Base-by-base conservation (phyloP, 2,329 filamentous ascomycete species). In the Ophiostoma pallidulum region DNA sequence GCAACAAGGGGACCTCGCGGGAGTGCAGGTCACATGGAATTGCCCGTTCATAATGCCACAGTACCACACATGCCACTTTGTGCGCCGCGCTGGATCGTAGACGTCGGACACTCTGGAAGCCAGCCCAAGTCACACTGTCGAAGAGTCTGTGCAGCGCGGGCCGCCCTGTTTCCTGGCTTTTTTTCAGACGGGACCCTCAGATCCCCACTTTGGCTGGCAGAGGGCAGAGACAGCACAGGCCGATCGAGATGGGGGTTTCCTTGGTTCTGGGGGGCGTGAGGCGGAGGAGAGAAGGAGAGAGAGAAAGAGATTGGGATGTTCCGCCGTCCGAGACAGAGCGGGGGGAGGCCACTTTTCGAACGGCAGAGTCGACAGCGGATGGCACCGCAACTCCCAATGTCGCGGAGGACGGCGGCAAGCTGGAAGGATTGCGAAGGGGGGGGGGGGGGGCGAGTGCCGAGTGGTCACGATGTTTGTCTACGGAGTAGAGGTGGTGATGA, bases 71-170 rank as follows among this genome's bases (percentile, higher is more conserved):
- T n/a, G n/a, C n/a, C n/a, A n/a, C n/a, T n/a, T n/a, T n/a, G n/a
- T n/a, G n/a, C n/a, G n/a, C n/a, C n/a, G n/a, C n/a, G n/a, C n/a
- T n/a, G n/a, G n/a, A n/a, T n/a, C n/a, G n/a, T n/a, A n/a, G n/a
- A n/a, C n/a, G n/a, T n/a, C n/a, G n/a, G n/a, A n/a, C n/a, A n/a
- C n/a, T n/a, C n/a, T n/a, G n/a, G n/a, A n/a, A n/a, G n/a, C n/a
- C n/a, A n/a, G n/a, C n/a, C n/a, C n/a, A n/a, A n/a, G n/a, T n/a
- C n/a, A 6, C 16, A 19, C 28, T 37, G 29, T 40, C 40, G 26
- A 28, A 37, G 26, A 26, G 29, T 24, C 42, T 42, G 48, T 42
- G 41, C 41, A 45, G 41, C 37, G 45, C 38, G 35, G 47, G 28
- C 22, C 35, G 20, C 38, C 26, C 41, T 44, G 36, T 40, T 37